phyloP scores from a whole-genome alignment of 108 stramenopile genomes.

The Chaetoceros muelleri region DNA sequence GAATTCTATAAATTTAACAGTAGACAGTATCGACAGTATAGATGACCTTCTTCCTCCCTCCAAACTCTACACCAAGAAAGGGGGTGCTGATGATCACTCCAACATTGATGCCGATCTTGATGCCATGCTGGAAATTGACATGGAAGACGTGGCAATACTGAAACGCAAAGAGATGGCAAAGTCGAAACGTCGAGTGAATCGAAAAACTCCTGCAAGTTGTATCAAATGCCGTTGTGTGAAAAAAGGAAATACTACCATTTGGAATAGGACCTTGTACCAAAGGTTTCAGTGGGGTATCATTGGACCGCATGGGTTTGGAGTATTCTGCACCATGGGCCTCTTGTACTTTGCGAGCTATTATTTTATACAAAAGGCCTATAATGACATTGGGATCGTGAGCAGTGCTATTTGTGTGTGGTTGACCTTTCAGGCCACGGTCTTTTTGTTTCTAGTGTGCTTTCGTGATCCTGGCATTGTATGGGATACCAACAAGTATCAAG shows the following conservation, averaged over 20 bases:
- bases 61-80: not conserved
- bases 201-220: not conserved
- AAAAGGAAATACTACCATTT: slow-evolving; percentile 42
- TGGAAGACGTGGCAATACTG: slow-evolving; percentile 2
- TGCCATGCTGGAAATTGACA: slow-evolving; percentile 8
- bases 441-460: slow-evolving; percentile 36
- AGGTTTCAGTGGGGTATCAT: slow-evolving; percentile 54
- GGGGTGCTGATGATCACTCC: not conserved
- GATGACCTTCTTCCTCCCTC: not conserved
- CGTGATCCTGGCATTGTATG: slow-evolving; percentile 57
- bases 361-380: slow-evolving; percentile 15
- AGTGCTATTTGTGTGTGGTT: slow-evolving; percentile 39
- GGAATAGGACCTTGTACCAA: slow-evolving; percentile 35
- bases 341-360: slow-evolving; percentile 36
- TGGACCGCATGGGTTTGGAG: slow-evolving; percentile 72
- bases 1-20: no score
- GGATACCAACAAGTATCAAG: not conserved
- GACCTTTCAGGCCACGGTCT: slow-evolving; percentile 17
- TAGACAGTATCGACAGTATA: not conserved
- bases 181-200: not conserved
- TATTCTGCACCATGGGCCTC: slow-evolving; percentile 36
- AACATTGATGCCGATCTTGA: not conserved
- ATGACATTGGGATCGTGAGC: slow-evolving; percentile 28
- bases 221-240: slow-evolving; percentile 2
- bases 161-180: slow-evolving; percentile 2